Evolutionary conservation across 768 basidiomycete species (phyloP), one percentile per base, ranked within the genome.

Genomic region (Lepiota venenata): DNA sequence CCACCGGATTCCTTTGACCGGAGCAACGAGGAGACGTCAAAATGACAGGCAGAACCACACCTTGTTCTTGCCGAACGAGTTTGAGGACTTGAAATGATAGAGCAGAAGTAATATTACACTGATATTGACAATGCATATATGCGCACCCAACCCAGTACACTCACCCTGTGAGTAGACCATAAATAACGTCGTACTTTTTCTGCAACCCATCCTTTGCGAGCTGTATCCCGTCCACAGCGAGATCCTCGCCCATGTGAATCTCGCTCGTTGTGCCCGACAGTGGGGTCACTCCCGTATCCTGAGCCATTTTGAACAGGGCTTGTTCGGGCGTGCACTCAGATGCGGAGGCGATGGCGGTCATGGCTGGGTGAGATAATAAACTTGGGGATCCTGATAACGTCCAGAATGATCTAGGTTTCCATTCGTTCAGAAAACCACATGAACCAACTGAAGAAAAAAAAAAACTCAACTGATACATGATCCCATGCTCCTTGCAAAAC

Each of bases 331-430:
- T 87, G 55, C 82, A 74, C 1, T 71, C 66, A 21, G 80, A 70
- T 20, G 67, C 71, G 15, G 71, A 55, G 0, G 83, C 79, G 12
- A 87, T 69, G 3, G 69, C 58, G 15, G 67, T 59, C 4, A 87
- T 62, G 2, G 70, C 63, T 0, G 77, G 79, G 62, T 84, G 77
- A 3, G 64, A 50, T 4, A 91, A 70, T 8, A 92, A 71, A 14
- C 63, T 71, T 3, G 89, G 85, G 2, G 89, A 88, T n/a, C 89
- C 87, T 1, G 87, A 79, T 20, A 94, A 70, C 20, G 92, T 93
- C 91, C 92, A 93, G 67, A 93, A 93, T 14, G 90, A 91, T 61
- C 90, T 91, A 60, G 25, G 2, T 5, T 25, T 25, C 21, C 20
- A 25, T n/a, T 8, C 22, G 8, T 36, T 49, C 12, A 47, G n/a